These are phyloP conservation scores for Trichoderma gracile DNA, from an alignment of 2,329 filamentous ascomycete species.

Conservation along the genomic window DNA sequence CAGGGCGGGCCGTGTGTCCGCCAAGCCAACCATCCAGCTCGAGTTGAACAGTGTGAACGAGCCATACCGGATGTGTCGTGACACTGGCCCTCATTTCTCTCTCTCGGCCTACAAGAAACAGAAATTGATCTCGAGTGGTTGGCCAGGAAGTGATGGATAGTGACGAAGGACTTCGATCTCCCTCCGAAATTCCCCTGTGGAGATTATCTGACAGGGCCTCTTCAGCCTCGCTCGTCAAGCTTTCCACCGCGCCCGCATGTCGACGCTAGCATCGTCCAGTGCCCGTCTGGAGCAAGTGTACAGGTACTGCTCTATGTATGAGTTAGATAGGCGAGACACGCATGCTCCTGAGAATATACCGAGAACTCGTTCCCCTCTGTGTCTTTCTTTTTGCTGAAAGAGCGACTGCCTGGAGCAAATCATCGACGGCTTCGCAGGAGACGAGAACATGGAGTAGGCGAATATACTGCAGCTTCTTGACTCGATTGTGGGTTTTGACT, in stretches of 20 bases:
- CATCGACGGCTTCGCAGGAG: background rate
- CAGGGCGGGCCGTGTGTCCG: conserved; percentile 10
- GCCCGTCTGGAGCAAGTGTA: background rate
- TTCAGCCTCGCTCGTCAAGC: conserved; percentile 16
- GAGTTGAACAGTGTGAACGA: background rate
- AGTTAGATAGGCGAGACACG: background rate
- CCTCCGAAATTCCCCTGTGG: background rate
- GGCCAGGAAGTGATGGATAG: background rate
- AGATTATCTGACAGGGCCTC: conserved; percentile 2
- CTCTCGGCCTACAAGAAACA: background rate
- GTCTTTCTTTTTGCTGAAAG: background rate
- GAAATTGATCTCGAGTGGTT: conserved; percentile 7
- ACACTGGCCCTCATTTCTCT: background rate
- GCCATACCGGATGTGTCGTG: conserved; percentile 6
- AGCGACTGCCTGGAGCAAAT: background rate
- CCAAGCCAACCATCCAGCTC: conserved; percentile 7
- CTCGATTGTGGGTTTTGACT: background rate
- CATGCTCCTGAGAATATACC: no score
- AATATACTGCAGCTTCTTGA: background rate
- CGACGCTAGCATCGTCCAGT: background rate
- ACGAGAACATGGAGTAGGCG: background rate
- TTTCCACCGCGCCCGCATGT: background rate
- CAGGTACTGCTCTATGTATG: background rate
- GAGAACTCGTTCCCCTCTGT: background rate
- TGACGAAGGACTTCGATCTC: conserved; percentile 17